A percentile compares a stretch with the other conserved stretches of the same genome.
phyloP scores from a whole-genome alignment of 2,329 filamentous ascomycete species.

The Aspergillus latus region DNA sequence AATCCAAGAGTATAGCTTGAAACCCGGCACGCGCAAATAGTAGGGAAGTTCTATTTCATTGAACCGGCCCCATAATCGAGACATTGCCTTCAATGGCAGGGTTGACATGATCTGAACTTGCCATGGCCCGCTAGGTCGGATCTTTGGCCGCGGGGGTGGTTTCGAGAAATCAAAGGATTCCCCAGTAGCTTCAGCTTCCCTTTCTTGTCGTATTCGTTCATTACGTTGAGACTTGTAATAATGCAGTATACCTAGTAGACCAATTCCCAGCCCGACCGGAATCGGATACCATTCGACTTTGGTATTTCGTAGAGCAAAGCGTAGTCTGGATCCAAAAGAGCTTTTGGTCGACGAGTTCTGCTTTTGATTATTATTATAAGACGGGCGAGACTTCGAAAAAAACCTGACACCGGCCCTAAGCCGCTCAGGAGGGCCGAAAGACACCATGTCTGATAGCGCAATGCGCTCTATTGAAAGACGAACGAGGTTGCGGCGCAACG shows the following conservation, averaged over 20 bases:
- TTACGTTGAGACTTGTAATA: conserved; percentile 69
- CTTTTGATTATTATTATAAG: conserved; percentile 34
- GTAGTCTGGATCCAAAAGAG: conserved; percentile 58
- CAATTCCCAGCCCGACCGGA: conserved; percentile 80
- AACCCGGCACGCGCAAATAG: conserved; percentile 82
- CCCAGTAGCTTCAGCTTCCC: conserved; percentile 48
- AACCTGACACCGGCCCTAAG: conserved; percentile 35
- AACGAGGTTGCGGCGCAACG: conserved; percentile 26
- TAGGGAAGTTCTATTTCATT: conserved; percentile 88
- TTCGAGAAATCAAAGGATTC: conserved; percentile 37
- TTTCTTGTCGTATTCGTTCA: conserved; percentile 50
- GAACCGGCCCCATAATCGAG: conserved; percentile 84
- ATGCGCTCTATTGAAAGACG: conserved; percentile 23
- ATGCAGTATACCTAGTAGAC: conserved; percentile 77
- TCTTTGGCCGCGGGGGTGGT: conserved; percentile 57
- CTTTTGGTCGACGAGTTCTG: conserved; percentile 41
- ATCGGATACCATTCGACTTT: conserved; percentile 87
- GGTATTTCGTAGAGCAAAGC: conserved; percentile 60
- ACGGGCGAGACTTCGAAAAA: conserved; percentile 40
- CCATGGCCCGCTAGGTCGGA: conserved; percentile 85
- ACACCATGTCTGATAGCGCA: conserved; percentile 34
- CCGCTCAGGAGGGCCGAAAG: conserved; percentile 33
- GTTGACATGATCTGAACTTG: conserved; percentile 94
- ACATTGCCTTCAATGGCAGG: conserved; percentile 84
- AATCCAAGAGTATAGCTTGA: conserved; percentile 84